Evolutionary conservation across 108 stramenopile genomes (phyloP), one percentile per base, ranked within the genome.

Genomic region (Cyclostephanos tholiformis): DNA sequence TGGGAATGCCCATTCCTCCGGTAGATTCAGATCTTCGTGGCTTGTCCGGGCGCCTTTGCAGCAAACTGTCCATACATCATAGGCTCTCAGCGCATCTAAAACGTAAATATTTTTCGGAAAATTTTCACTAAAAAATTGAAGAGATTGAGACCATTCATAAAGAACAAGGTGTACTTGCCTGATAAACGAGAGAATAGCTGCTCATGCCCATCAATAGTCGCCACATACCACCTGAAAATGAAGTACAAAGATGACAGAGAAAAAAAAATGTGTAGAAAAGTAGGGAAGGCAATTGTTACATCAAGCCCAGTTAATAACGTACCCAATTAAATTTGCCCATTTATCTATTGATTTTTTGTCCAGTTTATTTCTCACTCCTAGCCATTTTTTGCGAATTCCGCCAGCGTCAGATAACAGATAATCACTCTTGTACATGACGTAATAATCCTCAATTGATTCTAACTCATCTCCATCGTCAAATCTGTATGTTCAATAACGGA

Each of bases 401-500:
- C 14, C 52, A 6, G 6, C 52, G 25, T 22, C 52, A 14, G 52
- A 53, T 6, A 53, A 6, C 4, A 53, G 52, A 14, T 53, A 53
- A 53, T 53, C 52, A 20, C 52, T 20, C 52, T 53, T 53, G 6
- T 25, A 2, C 52, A 53, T 53, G 25, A 53, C 52, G 0, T 6
- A 53, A 53, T 53, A 53, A 53, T 53, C 52, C 17, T 53, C 52
- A 8, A 53, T 53, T 22, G 52, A 53, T 25, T 53, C n/a, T 14
- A 53, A 19, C 52, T 53, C 52, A 8, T 53, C 52, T 53, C 52
- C 52, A 20, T 53, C 52, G 7, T 53, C 52, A 53, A 53, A 53
- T 53, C 52, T 53, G 52, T 8, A 51, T 20, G 50, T 51, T 4
- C 20, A 51, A 17, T 4, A 25, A 4, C 32, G 32, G 19, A 25